A percentile compares a stretch with the other conserved stretches of the same genome.
Conservation (phyloP, 192 early-diverging fungal genomes). For the Coemansia sp. region DNA sequence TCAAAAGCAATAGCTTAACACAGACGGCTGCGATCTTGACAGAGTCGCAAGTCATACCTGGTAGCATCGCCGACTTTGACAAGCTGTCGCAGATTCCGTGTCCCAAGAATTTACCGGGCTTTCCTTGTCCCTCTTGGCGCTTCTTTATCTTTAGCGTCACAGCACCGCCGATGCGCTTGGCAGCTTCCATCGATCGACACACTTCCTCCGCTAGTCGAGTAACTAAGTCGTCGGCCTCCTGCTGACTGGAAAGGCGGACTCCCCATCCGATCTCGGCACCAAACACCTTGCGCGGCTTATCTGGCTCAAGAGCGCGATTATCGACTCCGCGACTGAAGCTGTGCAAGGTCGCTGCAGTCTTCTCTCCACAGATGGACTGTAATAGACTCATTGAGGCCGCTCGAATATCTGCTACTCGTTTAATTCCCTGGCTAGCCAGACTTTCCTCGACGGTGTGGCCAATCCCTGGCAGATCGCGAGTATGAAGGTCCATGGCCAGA, state of each 20-base stretch:
- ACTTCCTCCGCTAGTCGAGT: conserved; percentile 66
- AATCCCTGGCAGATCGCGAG: conserved; percentile 54
- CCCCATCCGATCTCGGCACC: conserved; percentile 90
- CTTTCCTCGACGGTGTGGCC: conserved; percentile 57
- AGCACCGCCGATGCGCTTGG: conserved; percentile 56
- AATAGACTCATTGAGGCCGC: conserved; percentile 42
- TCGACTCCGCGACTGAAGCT: conserved; percentile 78
- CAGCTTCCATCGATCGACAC: conserved; percentile 57
- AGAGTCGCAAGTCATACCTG: conserved; percentile 54
- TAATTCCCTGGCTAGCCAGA: conserved; percentile 49
- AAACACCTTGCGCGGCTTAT: conserved; percentile 69
- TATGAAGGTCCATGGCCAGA: conserved; percentile 4
- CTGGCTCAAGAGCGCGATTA: conserved; percentile 61
- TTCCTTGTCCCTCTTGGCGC: conserved; percentile 52
- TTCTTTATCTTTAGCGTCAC: conserved; percentile 71
- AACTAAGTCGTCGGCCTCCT: conserved; percentile 72
- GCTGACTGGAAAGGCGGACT: conserved; percentile 73
- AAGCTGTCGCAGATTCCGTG: conserved; percentile 65
- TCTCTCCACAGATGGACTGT: conserved; percentile 67
- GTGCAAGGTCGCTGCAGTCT: conserved; percentile 67
- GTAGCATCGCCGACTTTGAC: conserved; percentile 54
- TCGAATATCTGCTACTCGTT: conserved; percentile 52
- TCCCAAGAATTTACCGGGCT: conserved; percentile 62
- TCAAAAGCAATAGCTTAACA: conserved; percentile 17
- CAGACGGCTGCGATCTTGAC: conserved; percentile 23